Evolutionary conservation across 176 grass and related monocot species (phyloP), one percentile per base, ranked within the genome.

Genomic region (Saccharum officinarum): DNA sequence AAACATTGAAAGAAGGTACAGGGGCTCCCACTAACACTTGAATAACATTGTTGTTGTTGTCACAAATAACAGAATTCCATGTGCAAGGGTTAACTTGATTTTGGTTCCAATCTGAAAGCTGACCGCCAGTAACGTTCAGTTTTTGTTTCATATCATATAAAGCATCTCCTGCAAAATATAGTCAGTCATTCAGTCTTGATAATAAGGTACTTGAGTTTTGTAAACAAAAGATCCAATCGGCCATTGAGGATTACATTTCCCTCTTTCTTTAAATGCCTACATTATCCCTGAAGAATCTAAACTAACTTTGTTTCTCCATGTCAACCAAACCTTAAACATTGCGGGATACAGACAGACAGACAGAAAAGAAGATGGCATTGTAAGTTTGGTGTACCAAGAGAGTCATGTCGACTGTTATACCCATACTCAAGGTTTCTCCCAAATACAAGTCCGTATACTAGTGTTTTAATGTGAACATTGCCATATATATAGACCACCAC

Each of bases 1-100:
- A 79, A 84, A 73, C 18, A 74, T 33, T 41, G 68, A 47, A 28
- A 18, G 65, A 26, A 59, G 74, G 54, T 38, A 14, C 36, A 71
- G 0, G 75, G 44, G 31, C 38, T 83, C 71, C 4, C 89, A 72
- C 85, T 92, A 89, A 97, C 94, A 97, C 92, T 94, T 91, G 90
- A 80, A 90, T 10, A 65, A 97, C 94, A 38, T 83, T 91, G 69
- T 87, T 85, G 77, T 80, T 92, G 81, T 15, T 88, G 71, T 97
- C 94, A 89, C 94, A 97, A 55, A 87, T 90, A 79, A 97, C 86
- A 61, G 89, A 97, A 80, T 86, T 93, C 94, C 89, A 97, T 80
- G 79, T 88, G 70, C 91, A 97, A 69, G 91, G 91, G 78, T 49
- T 84, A 57, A 94, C 76, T 92, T 94, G 91, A 92, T 94, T 86